phyloP scores from a whole-genome alignment of 352 stramenopile genomes.

The Globisporangium paddicum region DNA sequence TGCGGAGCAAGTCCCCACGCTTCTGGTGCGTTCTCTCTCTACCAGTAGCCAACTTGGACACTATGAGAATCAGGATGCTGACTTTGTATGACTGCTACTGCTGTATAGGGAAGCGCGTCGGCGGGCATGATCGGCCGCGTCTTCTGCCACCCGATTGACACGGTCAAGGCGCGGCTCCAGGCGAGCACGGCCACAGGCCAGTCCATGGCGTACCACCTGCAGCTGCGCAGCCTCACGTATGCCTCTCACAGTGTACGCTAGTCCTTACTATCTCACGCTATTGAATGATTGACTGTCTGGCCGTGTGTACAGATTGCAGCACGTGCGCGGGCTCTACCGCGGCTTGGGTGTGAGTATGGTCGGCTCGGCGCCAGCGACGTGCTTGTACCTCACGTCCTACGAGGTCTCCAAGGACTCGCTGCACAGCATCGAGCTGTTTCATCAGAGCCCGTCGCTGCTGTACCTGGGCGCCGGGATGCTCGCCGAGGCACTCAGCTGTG shows the following conservation, averaged over 20 bases:
- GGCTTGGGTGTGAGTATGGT: slow-evolving; percentile 94
- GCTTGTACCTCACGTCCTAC: slow-evolving; percentile 97
- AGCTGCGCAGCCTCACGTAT: slow-evolving; percentile 44
- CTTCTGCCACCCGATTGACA: slow-evolving; percentile 92
- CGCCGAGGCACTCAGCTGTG: slow-evolving; percentile 85
- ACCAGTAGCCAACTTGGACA: not conserved
- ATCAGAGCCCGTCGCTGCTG: slow-evolving; percentile 45
- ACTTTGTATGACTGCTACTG: not conserved
- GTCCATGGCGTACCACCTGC: slow-evolving; percentile 39
- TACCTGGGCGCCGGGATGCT: slow-evolving; percentile 72
- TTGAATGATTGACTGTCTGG: not conserved
- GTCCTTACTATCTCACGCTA: not conserved
- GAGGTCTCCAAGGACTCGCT: slow-evolving; percentile 81
- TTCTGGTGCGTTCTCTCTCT: slow-evolving; percentile 30
- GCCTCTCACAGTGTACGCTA: not conserved
- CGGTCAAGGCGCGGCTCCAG: slow-evolving; percentile 86
- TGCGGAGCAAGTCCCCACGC: slow-evolving; percentile 44
- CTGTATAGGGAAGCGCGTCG: slow-evolving; percentile 62
- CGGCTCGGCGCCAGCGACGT: slow-evolving; percentile 93
- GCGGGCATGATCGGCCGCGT: slow-evolving; percentile 80
- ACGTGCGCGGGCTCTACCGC: slow-evolving; percentile 90
- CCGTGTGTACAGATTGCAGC: slow-evolving; percentile 21
- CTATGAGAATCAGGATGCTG: not conserved
- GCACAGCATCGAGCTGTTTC: slow-evolving; percentile 33
- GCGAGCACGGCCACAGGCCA: slow-evolving; percentile 28